phyloP scores from a whole-genome alignment of 768 basidiomycete genomes.

The Mycena indigotica region DNA sequence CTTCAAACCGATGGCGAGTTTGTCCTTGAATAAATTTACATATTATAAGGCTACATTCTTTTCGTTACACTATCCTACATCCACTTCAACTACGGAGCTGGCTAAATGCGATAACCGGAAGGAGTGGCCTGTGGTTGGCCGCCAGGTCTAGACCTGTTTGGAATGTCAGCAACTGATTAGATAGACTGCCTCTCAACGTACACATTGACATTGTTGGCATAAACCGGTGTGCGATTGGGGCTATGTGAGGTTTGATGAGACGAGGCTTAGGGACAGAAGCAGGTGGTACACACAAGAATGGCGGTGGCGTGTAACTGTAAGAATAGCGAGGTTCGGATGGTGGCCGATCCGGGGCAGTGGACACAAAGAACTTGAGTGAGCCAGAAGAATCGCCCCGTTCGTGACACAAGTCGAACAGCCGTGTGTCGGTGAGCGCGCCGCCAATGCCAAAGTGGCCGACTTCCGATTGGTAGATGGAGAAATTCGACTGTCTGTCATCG shows the following conservation, averaged over 20 bases:
- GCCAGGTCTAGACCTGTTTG: neutral
- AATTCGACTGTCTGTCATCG: conserved; percentile 40
- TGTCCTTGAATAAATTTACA: neutral
- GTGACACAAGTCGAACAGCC: conserved; percentile 44
- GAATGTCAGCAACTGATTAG: too few relatives aligned
- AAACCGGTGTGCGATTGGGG: neutral
- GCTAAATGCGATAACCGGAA: neutral
- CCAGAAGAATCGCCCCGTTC: conserved; percentile 50
- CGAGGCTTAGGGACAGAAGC: neutral
- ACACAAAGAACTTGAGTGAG: conserved; percentile 54
- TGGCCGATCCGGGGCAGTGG: conserved; percentile 46
- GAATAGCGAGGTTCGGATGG: conserved; percentile 25
- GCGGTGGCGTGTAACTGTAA: neutral
- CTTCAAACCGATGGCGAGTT: too few relatives aligned
- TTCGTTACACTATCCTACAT: neutral
- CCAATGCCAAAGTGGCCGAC: conserved; percentile 48
- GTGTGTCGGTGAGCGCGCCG: conserved; percentile 41
- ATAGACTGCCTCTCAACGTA: too few relatives aligned
- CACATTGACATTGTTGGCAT: too few relatives aligned
- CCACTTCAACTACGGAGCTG: neutral
- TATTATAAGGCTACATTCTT: neutral
- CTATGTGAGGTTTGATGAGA: neutral
- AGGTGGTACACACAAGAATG: neutral
- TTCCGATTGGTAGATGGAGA: conserved; percentile 51
- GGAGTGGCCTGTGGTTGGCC: neutral